Evolutionary conservation across 345 rosid species (phyloP).

Genomic region (Lepidium sativum): DNA sequence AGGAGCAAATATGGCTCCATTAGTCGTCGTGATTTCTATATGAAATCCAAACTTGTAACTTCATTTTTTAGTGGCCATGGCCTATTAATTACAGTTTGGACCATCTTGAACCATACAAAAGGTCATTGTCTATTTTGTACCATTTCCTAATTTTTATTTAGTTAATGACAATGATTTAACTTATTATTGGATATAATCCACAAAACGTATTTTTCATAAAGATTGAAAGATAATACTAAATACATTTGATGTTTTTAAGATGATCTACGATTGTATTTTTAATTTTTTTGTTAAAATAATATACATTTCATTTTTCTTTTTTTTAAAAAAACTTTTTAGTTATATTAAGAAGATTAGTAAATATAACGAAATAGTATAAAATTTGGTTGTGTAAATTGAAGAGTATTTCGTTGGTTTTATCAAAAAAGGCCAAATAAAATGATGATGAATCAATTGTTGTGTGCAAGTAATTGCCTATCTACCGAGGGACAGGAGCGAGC

Average conservation of each 20-base stretch:
- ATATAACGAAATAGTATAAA: no score
- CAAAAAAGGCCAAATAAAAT: neutral
- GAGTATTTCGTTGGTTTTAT: neutral
- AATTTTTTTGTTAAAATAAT: no score
- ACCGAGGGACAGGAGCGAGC: neutral
- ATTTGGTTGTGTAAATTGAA: neutral
- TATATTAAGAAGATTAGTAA: no score
- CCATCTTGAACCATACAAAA: neutral
- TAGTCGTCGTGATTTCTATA: no score
- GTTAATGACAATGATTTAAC: neutral
- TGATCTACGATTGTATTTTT: no score
- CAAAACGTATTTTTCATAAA: neutral
- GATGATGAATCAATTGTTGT: constrained; percentile 27
- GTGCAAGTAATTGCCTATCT: constrained; percentile 26
- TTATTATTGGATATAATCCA: no score
- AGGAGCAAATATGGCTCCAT: no score
- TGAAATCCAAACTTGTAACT: no score
- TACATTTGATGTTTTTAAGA: no score
- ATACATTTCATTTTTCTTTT: neutral
- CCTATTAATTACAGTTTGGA: neutral
- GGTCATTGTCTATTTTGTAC: neutral
- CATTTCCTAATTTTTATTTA: neutral
- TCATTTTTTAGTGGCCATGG: neutral
- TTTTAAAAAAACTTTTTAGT: no score
- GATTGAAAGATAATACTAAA: neutral